These are phyloP conservation scores for Uronychia binucleata DNA, from an alignment of 73 alveolate genomes.

Conservation along the genomic window DNA sequence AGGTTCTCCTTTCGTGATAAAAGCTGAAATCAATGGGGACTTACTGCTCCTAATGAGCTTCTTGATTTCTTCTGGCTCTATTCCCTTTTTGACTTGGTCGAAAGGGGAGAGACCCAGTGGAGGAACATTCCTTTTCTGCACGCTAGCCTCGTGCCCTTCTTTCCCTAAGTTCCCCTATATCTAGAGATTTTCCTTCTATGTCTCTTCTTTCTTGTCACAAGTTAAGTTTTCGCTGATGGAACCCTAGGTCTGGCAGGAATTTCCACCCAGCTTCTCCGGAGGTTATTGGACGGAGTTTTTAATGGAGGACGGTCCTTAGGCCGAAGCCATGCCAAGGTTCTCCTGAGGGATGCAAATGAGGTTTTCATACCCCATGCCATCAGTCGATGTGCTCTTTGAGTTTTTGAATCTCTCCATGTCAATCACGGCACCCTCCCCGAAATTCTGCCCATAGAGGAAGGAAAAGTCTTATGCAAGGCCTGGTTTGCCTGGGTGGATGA, in stretches of 20 bases:
- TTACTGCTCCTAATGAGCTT: slow-evolving; percentile 29
- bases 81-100: background rate
- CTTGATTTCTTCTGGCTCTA: slow-evolving; percentile 12
- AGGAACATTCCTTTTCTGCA: too few relatives aligned
- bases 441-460: too few relatives aligned
- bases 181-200: background rate
- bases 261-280: background rate
- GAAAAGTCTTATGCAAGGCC: too few relatives aligned
- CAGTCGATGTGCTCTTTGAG: background rate
- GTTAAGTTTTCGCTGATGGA: background rate
- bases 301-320: background rate
- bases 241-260: background rate
- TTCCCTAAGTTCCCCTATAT: background rate
- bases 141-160: background rate
- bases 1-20: slow-evolving; percentile 22
- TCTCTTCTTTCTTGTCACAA: background rate
- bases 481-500: too few relatives aligned
- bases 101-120: background rate
- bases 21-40: background rate
- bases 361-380: background rate
- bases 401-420: background rate
- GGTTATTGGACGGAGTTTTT: background rate
- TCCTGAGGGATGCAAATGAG: too few relatives aligned
- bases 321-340: background rate
- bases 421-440: too few relatives aligned